Evolutionary conservation across 257 asterid genomes (phyloP), one percentile per base, ranked within the genome.

Genomic region (Solanum ossicruentum): DNA sequence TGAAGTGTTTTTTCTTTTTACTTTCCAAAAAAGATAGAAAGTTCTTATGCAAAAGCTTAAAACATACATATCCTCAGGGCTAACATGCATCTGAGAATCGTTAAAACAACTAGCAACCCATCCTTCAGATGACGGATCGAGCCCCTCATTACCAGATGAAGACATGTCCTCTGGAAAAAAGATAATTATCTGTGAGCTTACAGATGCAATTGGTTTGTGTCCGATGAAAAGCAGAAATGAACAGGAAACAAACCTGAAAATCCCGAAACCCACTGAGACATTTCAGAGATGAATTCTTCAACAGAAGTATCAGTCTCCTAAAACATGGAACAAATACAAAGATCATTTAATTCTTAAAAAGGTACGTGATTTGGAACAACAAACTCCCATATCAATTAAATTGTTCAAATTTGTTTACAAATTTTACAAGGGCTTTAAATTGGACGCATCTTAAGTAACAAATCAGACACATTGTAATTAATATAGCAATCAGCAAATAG

Each of bases 91-190:
- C 72, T 89, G 92, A 23, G 91, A 57, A 83, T 95, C 98, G 39
- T 87, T 93, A 61, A 95, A 88, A 92, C 98, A 95, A 84, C 91
- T 91, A 5, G 94, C 91, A 78, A 93, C 91, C 98, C 98, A 96
- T 45, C 93, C 93, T 90, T 96, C 98, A 10, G 96, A 86, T 23
- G 98, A 88, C 12, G 89, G 97, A 85, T 93, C 97, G 89, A 93
- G 87, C 80, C 86, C 87, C 84, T 90, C 94, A 47, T 88, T 89
- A 83, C 88, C 84, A 28, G 91, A 85, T 18, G 85, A 88, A 83
- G 88, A 70, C 65, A 87, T 57, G 49, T 41, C 82, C 54, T 87
- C 89, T 91, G 87, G 23, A 39, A 77, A 12, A 81, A 47, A 15
- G 71, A 71, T 41, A 21, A 55, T 21, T 54, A 52, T 72, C 60